Conservation (phyloP, 2,329 filamentous ascomycete species). For the Hypoxylon sp. region DNA sequence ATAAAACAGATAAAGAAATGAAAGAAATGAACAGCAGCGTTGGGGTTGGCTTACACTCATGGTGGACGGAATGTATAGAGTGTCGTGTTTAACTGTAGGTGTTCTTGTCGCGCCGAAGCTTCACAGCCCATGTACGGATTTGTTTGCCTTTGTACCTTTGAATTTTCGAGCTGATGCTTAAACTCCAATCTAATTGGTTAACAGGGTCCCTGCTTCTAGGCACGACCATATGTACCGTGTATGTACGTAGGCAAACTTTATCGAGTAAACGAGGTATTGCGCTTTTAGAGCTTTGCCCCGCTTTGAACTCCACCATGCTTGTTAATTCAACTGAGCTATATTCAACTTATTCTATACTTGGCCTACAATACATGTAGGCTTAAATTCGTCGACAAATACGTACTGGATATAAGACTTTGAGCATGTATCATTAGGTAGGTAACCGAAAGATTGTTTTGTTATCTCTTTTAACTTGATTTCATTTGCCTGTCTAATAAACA, state of each 20-base stretch:
- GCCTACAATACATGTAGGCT: no score
- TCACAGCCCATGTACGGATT: conserved; percentile 1
- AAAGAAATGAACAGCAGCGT: neutral
- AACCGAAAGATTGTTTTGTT: neutral
- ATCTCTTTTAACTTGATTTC: conserved; percentile 4
- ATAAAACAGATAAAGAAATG: neutral
- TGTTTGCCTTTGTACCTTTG: conserved; percentile 11
- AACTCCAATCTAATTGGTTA: neutral
- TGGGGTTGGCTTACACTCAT: conserved; percentile 55
- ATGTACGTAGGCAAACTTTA: conserved; percentile 4
- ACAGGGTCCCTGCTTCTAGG: neutral
- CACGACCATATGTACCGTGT: neutral
- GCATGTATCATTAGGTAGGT: neutral
- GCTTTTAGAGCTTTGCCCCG: conserved; percentile 21
- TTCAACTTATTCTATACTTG: no score
- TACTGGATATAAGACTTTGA: neutral
- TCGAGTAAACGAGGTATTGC: conserved; percentile 11
- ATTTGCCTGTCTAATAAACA: neutral
- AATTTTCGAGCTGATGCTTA: conserved; percentile 23
- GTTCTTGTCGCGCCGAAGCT: conserved; percentile 32
- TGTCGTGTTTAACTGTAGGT: conserved; percentile 30
- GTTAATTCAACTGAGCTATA: neutral
- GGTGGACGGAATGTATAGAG: conserved; percentile 46
- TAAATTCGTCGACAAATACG: neutral
- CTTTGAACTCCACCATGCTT: neutral